phyloP scores from a whole-genome alignment of 108 stramenopile genomes.

The Fragilaria radians region DNA sequence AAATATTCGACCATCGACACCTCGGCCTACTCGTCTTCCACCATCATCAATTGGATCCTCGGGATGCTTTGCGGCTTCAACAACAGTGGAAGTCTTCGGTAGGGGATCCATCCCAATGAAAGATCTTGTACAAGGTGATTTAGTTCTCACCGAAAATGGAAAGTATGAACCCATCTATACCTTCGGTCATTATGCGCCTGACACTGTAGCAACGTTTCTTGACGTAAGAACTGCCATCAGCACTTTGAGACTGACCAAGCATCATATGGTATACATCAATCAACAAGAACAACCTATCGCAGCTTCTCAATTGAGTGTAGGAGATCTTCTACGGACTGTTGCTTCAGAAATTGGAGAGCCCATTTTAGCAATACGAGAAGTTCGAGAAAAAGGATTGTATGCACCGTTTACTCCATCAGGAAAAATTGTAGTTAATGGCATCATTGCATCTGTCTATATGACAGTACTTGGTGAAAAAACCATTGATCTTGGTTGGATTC shows the following conservation, averaged over 20 bases:
- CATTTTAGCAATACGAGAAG: background rate
- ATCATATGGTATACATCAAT: background rate
- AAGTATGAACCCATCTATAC: background rate
- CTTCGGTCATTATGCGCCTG: background rate
- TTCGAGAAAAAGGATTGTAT: background rate
- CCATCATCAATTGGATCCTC: too few relatives aligned
- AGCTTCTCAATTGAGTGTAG: background rate
- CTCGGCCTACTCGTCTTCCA: too few relatives aligned
- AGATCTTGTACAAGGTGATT: background rate
- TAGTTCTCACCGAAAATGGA: background rate
- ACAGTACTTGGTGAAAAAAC: background rate
- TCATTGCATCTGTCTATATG: background rate
- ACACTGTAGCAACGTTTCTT: background rate
- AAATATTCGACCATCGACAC: background rate
- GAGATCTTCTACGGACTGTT: background rate
- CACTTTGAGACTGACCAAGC: background rate
- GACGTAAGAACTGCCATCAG: background rate
- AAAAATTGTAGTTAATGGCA: background rate
- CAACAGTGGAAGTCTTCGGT: background rate
- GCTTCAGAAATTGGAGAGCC: background rate
- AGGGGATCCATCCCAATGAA: background rate
- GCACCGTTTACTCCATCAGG: background rate
- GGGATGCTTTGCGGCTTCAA: background rate
- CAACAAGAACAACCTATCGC: background rate
- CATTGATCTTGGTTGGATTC: background rate